phyloP scores from a whole-genome alignment of 192 early-diverging fungal species.

The Thamnidium elegans region DNA sequence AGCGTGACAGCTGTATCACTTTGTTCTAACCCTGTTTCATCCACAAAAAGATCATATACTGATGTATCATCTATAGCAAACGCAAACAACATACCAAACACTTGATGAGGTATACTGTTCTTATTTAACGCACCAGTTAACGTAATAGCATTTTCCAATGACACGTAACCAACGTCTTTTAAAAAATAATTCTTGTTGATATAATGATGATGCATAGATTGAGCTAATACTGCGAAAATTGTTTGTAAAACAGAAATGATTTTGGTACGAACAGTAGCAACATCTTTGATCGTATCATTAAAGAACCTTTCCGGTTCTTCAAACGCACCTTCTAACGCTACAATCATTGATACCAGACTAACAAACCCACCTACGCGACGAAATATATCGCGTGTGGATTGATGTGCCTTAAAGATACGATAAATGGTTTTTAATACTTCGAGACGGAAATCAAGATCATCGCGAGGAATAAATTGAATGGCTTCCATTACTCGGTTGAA shows the following conservation, averaged over 20 bases:
- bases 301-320: slow-evolving; percentile 11
- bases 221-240: slow-evolving; percentile 48
- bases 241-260: slow-evolving; percentile 42
- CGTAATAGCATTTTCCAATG: slow-evolving; percentile 55
- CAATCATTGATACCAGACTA: slow-evolving; percentile 54
- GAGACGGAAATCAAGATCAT: slow-evolving; percentile 56
- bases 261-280: slow-evolving; percentile 22
- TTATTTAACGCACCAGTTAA: slow-evolving; percentile 51
- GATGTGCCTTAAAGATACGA: slow-evolving; percentile 45
- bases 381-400: slow-evolving; percentile 53
- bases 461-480: slow-evolving; percentile 47
- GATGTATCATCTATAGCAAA: slow-evolving; percentile 53
- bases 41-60: slow-evolving; percentile 40
- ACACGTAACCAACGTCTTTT: slow-evolving; percentile 50
- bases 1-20: neutral
- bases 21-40: slow-evolving; percentile 22
- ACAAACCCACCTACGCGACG: slow-evolving; percentile 59
- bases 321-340: slow-evolving; percentile 53
- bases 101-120: slow-evolving; percentile 31
- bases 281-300: slow-evolving; percentile 11
- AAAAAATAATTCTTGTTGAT: slow-evolving; percentile 49
- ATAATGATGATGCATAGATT: slow-evolving; percentile 50
- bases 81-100: slow-evolving; percentile 59
- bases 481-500: slow-evolving; percentile 58
- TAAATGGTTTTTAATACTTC: slow-evolving; percentile 53